Conservation (phyloP, 73 alveolate genomes). For the Blepharisma japonicum region DNA sequence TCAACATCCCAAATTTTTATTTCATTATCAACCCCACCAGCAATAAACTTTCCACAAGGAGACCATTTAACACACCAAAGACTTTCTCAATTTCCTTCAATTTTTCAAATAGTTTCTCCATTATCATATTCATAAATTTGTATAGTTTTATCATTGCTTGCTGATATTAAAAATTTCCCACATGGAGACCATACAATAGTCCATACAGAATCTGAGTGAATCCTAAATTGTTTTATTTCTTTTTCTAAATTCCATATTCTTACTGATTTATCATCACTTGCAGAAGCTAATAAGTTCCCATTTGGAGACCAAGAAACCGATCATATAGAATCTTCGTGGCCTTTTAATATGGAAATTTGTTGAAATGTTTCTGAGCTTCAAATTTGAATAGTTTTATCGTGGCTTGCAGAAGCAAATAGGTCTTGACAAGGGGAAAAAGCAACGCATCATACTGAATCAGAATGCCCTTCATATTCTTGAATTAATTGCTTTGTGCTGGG, state of each 20-base stretch:
- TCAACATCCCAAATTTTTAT: background rate
- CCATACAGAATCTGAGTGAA: background rate
- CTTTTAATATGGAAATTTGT: background rate
- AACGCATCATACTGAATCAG: background rate
- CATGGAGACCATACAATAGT: background rate
- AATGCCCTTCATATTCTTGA: background rate
- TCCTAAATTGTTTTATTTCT: background rate
- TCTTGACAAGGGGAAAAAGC: background rate
- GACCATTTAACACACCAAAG: background rate
- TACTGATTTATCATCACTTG: background rate
- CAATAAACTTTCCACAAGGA: background rate
- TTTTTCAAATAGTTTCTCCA: background rate
- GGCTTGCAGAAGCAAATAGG: background rate
- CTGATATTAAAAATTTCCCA: background rate
- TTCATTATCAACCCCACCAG: background rate
- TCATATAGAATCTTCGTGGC: background rate
- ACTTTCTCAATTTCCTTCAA: background rate
- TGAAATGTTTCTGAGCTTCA: background rate
- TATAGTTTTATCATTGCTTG: slow-evolving; percentile 27
- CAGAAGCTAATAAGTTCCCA: background rate
- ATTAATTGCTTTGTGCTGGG: background rate
- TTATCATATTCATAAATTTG: background rate
- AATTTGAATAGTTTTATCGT: background rate
- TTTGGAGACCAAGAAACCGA: background rate
- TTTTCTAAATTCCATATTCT: background rate